These are phyloP conservation scores for Thermomyces lanuginosus DNA, from an alignment of 2,329 filamentous ascomycete species.

Conservation along the genomic window DNA sequence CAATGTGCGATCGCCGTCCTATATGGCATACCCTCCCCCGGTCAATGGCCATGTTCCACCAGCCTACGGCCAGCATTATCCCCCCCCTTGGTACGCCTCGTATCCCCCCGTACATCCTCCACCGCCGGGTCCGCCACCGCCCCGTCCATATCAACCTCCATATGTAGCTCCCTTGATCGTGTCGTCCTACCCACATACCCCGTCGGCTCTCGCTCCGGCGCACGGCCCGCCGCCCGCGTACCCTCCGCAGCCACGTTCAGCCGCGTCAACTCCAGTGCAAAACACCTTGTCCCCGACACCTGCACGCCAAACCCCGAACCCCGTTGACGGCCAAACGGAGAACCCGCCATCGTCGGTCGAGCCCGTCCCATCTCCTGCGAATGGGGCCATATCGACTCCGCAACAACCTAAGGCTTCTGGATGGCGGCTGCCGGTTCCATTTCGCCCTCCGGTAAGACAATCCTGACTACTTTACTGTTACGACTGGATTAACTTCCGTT, in stretches of 20 bases:
- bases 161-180: constrained; percentile 27
- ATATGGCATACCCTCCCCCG: constrained; percentile 42
- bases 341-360: constrained; percentile 5
- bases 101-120: constrained; percentile 26
- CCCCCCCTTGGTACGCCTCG: constrained; percentile 29
- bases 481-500: constrained; percentile 7
- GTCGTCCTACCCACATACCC: constrained; percentile 28
- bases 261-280: constrained; percentile 21
- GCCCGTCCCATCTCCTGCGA: constrained; percentile 10
- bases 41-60: constrained; percentile 38
- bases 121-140: constrained; percentile 28
- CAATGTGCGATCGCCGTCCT: constrained; percentile 41
- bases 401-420: constrained; percentile 14
- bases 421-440: constrained; percentile 23
- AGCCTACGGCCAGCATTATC: constrained; percentile 29
- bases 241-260: constrained; percentile 20
- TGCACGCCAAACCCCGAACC: constrained; percentile 1
- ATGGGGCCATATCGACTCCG: constrained; percentile 15
- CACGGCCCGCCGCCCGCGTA: constrained; percentile 21
- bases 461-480: constrained; percentile 1
- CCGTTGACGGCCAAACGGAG: constrained; percentile 4
- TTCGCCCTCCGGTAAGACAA: constrained; percentile 31
- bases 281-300: constrained; percentile 21
- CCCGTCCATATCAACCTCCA: constrained; percentile 24
- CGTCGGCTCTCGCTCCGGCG: constrained; percentile 23